These are phyloP conservation scores for Selaginella tamariscina DNA, from an alignment of 75 land plant species.

Conservation along the genomic window DNA sequence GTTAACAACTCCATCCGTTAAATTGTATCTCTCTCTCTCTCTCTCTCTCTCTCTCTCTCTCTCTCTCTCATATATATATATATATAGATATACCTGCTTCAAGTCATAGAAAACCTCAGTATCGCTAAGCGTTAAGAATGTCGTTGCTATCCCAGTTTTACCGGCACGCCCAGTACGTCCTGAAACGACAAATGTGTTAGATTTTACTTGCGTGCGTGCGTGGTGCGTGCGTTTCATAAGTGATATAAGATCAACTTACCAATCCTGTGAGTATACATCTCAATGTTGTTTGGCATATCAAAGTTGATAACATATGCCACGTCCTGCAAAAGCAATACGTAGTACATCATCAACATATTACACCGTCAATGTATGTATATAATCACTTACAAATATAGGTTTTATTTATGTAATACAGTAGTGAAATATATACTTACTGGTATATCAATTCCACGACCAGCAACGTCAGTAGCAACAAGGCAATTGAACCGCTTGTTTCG, in stretches of 20 bases:
- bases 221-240: background rate
- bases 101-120: conserved; percentile 87
- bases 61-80: background rate
- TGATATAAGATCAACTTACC: conserved; percentile 27
- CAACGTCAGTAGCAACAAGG: conserved; percentile 94
- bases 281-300: conserved; percentile 83
- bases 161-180: conserved; percentile 95
- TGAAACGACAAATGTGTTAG: conserved; percentile 6
- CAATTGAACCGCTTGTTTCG: conserved; percentile 69
- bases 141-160: conserved; percentile 81
- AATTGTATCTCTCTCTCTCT: background rate
- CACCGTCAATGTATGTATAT: too few species aligned
- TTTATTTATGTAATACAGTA: background rate
- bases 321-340: conserved; percentile 32
- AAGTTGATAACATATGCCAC: conserved; percentile 89
- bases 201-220: background rate
- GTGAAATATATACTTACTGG: conserved; percentile 28
- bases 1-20: background rate
- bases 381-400: too few species aligned
- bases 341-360: background rate
- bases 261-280: conserved; percentile 90
- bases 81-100: conserved; percentile 39
- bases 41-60: background rate
- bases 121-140: conserved; percentile 74
- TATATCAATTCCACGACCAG: conserved; percentile 94